phyloP scores from a whole-genome alignment of 2,329 filamentous ascomycete species.

The Westerdykella sp. region DNA sequence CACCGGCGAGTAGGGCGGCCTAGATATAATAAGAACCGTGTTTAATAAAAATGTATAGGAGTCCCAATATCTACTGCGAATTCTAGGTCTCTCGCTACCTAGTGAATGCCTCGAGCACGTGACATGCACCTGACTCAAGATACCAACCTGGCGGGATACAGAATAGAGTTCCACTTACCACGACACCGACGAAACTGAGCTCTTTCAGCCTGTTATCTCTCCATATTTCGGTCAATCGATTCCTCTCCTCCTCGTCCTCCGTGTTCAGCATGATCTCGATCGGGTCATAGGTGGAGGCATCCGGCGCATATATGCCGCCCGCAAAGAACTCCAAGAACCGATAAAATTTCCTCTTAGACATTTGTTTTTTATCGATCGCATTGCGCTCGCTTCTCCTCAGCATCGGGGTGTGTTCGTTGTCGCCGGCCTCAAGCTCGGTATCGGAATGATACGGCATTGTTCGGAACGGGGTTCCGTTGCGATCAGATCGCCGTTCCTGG shows the following conservation, averaged over 20 bases:
- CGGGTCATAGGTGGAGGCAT: conserved; percentile 32
- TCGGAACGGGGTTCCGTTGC: conserved; percentile 4
- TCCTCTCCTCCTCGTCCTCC: conserved; percentile 26
- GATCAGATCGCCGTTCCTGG: too few relatives aligned
- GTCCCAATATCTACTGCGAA: background rate
- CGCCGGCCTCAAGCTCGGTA: conserved; percentile 10
- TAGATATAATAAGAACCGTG: conserved; percentile 1
- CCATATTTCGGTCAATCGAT: conserved; percentile 36
- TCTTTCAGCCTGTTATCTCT: conserved; percentile 38
- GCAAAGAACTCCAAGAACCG: conserved; percentile 25
- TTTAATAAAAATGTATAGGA: background rate
- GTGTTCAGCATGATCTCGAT: conserved; percentile 36
- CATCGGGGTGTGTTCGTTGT: conserved; percentile 18
- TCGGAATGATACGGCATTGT: conserved; percentile 12
- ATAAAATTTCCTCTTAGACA: conserved; percentile 5
- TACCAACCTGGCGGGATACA: background rate
- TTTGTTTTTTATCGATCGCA: background rate
- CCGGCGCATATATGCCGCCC: conserved; percentile 30
- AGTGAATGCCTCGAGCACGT: background rate
- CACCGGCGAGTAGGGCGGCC: conserved; percentile 36
- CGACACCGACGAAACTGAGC: conserved; percentile 40
- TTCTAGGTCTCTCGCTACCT: background rate
- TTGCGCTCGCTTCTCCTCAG: conserved; percentile 7
- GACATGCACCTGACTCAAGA: conserved; percentile 4
- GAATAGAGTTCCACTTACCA: conserved; percentile 21